Percentiles rank a stretch among this genome's conserved stretches.
Evolutionary conservation across 2,329 filamentous ascomycete genomes (phyloP).

Genomic region (Juglanconis oblonga): DNA sequence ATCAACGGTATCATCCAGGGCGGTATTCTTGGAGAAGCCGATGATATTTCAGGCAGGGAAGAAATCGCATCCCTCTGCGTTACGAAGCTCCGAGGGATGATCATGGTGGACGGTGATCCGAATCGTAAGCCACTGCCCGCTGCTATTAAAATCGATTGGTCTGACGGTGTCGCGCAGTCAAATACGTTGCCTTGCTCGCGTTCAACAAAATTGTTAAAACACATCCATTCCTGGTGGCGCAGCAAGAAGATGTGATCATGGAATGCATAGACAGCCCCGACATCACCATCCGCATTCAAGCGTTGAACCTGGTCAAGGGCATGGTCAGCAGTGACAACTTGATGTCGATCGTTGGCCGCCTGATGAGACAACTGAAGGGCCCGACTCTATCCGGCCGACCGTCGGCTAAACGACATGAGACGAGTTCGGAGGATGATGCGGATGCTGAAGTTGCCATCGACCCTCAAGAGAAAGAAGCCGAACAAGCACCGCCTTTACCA

Average conservation of each 20-base stretch:
- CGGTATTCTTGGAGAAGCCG: constrained; percentile 81
- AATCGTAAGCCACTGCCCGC: constrained; percentile 63
- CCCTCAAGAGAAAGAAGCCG: constrained; percentile 30
- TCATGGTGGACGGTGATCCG: constrained; percentile 87
- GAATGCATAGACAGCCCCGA: constrained; percentile 95
- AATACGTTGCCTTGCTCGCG: constrained; percentile 92
- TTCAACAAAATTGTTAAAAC: constrained; percentile 93
- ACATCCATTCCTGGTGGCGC: constrained; percentile 81
- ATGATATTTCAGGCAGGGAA: constrained; percentile 77
- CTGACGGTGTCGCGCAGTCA: constrained; percentile 55
- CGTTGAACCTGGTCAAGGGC: constrained; percentile 84
- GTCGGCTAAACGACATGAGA: constrained; percentile 23
- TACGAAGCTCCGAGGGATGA: constrained; percentile 88
- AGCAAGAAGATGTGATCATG: constrained; percentile 94
- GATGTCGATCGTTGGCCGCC: constrained; percentile 75
- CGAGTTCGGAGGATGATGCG: constrained; percentile 46
- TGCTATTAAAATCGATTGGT: constrained; percentile 1
- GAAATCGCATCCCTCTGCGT: constrained; percentile 92
- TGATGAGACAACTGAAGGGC: constrained; percentile 81
- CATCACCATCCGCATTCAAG: constrained; percentile 91
- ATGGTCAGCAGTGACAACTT: constrained; percentile 92
- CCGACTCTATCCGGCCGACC: constrained; percentile 34
- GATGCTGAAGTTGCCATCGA: constrained; percentile 44
- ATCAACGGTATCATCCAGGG: constrained; percentile 98
- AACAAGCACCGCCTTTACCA: constrained; percentile 62